Conservation (phyloP, 2,329 filamentous ascomycete genomes). For the Botrytis cinerea region DNA sequence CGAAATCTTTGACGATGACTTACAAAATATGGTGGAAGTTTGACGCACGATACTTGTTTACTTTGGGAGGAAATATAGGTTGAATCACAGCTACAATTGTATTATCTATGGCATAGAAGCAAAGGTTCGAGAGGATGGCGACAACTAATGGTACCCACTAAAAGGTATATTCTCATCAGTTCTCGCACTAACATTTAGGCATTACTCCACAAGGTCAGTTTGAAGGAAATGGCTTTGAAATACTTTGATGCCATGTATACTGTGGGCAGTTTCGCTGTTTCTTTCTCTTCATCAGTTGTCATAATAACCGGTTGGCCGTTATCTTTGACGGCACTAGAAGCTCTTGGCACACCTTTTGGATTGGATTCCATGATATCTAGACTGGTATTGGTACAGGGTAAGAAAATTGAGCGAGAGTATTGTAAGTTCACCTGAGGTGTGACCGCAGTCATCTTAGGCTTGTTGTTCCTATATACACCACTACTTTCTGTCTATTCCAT, state of each 20-base stretch:
- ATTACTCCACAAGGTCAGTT: neutral
- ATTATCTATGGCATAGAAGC: constrained; percentile 18
- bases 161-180: neutral
- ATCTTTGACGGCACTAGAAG: neutral
- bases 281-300: neutral
- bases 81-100: constrained; percentile 15
- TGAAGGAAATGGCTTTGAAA: neutral
- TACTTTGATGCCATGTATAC: neutral
- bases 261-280: neutral
- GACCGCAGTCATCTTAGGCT: neutral
- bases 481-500: neutral
- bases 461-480: neutral
- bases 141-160: constrained; percentile 15
- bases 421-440: neutral
- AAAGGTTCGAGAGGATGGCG: constrained; percentile 13
- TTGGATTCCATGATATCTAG: neutral
- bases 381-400: neutral
- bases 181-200: neutral
- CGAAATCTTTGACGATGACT: constrained; percentile 3
- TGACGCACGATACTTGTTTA: neutral
- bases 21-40: neutral
- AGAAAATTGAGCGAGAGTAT: neutral
- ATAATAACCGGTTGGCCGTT: neutral
- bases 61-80: neutral
- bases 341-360: neutral